Evolutionary conservation across 1,284 basidiomycete species (phyloP).

Genomic region (Earliella scabrosa): DNA sequence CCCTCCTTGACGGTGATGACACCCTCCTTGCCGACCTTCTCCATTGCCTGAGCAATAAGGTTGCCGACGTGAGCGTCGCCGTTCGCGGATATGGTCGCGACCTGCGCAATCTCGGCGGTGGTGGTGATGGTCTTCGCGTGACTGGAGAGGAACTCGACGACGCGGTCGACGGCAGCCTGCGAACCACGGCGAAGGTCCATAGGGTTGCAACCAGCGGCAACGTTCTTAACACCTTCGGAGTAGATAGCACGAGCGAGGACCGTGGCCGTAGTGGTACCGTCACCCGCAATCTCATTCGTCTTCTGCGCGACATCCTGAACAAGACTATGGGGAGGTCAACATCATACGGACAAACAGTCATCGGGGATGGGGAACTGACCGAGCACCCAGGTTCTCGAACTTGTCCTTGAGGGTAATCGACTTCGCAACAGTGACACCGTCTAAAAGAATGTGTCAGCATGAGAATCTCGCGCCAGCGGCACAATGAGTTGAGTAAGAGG

Average conservation of each 20-base stretch:
- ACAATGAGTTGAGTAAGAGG: neutral
- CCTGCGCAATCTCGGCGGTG: constrained; percentile 96
- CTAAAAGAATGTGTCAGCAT: constrained; percentile 42
- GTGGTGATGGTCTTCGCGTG: constrained; percentile 97
- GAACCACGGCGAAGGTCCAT: constrained; percentile 98
- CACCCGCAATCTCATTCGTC: constrained; percentile 97
- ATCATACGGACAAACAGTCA: neutral
- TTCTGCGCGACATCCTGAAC: constrained; percentile 96
- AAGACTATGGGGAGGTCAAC: constrained; percentile 54
- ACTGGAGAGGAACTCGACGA: constrained; percentile 89
- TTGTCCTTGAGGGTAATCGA: constrained; percentile 95
- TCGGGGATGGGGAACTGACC: constrained; percentile 54
- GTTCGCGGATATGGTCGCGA: constrained; percentile 98
- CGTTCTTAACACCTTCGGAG: constrained; percentile 98
- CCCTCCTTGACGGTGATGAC: constrained; percentile 99
- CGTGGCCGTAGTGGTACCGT: constrained; percentile 98
- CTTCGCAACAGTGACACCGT: constrained; percentile 99
- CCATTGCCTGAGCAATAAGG: constrained; percentile 99
- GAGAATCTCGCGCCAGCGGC: no score
- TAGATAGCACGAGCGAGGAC: constrained; percentile 98
- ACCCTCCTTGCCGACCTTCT: constrained; percentile 99
- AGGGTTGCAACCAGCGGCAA: constrained; percentile 98
- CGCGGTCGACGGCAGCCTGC: constrained; percentile 95
- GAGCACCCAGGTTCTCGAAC: constrained; percentile 98
- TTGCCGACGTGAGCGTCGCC: constrained; percentile 94